Evolutionary conservation across 768 basidiomycete species (phyloP), one percentile per base, ranked within the genome.

Genomic region (Hypholoma sublateritium): DNA sequence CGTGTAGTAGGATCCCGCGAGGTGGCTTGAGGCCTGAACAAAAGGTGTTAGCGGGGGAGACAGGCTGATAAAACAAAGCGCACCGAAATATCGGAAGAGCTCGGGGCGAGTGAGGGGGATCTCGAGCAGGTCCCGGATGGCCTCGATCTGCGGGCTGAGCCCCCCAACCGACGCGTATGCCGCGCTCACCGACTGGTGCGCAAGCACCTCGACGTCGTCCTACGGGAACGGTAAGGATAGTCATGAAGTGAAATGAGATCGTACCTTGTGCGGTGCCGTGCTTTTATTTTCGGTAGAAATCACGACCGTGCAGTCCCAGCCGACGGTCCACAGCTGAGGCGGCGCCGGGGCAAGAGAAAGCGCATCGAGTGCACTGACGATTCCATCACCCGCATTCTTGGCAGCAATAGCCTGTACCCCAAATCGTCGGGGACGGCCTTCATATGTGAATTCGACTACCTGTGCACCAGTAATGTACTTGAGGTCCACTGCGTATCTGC

Each of bases 1-100:
- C 97, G 70, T 98, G 89, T 1, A 99, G 82, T 17, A 98, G 81
- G 44, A 98, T 89, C 4, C 97, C 97, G 45, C 92, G 86, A n/a
- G 96, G 95, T 14, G 96, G 95, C 65, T 91, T 95, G n/a, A 99
- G 79, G 35, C 91, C 93, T 78, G 60, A 11, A 22, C 6, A 32
- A 5, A 6, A 32, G n/a, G n/a, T n/a, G n/a, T 32, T 9, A 32
- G 28, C 28, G 28, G 28, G 28, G 5, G 28, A 9, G 5, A 9
- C 28, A 5, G 6, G 9, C 1, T 7, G 3, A 2, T 5, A 17
- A 45, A 48, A 51, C 65, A 35, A 51, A 70, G 69, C 69, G 47
- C 56, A 72, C 72, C 71, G 56, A 66, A 72, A 48, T 72, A 65
- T 2, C 65, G 67, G 49, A 74, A 74, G 24, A 74, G 66, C 28